These are phyloP conservation scores for Amylostereum areolatum DNA, from an alignment of 1,284 basidiomycete genomes.

Conservation along the genomic window DNA sequence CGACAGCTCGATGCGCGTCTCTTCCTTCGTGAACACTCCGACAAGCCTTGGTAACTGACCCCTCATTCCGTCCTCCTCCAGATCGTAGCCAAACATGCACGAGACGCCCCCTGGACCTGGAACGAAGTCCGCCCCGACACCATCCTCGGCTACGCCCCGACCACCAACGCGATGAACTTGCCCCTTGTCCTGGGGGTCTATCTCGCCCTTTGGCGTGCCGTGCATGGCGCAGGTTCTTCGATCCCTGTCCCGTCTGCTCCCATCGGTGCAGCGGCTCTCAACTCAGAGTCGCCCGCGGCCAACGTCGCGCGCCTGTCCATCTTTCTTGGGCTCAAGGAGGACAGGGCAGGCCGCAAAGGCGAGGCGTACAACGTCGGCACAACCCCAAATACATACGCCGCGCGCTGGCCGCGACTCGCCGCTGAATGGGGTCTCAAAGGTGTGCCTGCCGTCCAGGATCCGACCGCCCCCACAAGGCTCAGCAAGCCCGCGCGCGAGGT, in stretches of 20 bases:
- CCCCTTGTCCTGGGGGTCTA: constrained; percentile 3
- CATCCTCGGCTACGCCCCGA: constrained; percentile 3
- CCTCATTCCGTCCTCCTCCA: not conserved
- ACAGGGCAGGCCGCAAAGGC: not conserved
- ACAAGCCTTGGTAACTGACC: too few species aligned
- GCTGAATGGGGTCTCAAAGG: not conserved
- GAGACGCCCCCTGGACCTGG: constrained; percentile 1
- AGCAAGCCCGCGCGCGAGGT: not conserved
- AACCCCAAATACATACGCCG: not conserved
- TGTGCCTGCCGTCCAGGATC: not conserved
- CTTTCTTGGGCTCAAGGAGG: not conserved
- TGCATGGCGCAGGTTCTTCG: not conserved
- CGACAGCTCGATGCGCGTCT: not conserved
- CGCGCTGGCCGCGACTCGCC: not conserved
- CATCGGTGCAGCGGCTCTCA: not conserved
- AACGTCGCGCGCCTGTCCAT: not conserved
- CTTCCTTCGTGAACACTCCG: too few species aligned
- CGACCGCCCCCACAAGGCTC: not conserved
- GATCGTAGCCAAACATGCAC: not conserved
- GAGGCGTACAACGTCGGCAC: not conserved
- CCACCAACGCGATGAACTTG: constrained; percentile 2
- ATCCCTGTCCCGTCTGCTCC: not conserved
- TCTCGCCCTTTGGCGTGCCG: constrained; percentile 2
- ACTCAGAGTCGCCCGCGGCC: not conserved
- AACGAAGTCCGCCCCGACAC: constrained; percentile 2